Evolutionary conservation across 495 filamentous ascomycete genomes (phyloP).

Genomic region (Talaromyces thailandensis): DNA sequence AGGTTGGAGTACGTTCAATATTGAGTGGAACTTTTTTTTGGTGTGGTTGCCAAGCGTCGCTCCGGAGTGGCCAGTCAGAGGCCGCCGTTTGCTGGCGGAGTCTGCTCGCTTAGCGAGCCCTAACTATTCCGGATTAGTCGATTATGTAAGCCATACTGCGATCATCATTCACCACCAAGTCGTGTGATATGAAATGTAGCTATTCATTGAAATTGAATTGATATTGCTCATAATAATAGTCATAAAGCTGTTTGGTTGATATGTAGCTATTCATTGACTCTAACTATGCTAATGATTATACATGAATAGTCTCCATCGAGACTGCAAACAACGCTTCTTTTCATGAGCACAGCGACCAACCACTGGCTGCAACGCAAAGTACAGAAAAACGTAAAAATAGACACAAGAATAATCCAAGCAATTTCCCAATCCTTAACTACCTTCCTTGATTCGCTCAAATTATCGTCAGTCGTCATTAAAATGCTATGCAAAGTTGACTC

Average conservation of each 20-base stretch:
- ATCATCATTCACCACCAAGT: no score
- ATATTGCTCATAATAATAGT: no score
- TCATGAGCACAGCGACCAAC: not conserved
- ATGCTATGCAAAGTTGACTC: not conserved
- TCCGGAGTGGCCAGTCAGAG: slow-evolving; percentile 15
- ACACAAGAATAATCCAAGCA: not conserved
- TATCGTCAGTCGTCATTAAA: not conserved
- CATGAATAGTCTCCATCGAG: not conserved
- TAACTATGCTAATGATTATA: not conserved
- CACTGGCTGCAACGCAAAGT: not conserved
- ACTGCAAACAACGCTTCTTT: not conserved
- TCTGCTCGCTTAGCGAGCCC: slow-evolving; percentile 42
- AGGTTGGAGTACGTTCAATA: slow-evolving; percentile 14
- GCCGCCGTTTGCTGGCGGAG: slow-evolving; percentile 12
- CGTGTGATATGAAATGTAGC: not conserved
- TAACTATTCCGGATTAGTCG: slow-evolving; percentile 8
- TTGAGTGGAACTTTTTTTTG: slow-evolving; percentile 36
- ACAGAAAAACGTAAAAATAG: not conserved
- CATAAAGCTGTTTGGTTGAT: no score
- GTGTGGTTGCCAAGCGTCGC: slow-evolving; percentile 30
- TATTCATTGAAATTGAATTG: not conserved
- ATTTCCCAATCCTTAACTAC: not conserved
- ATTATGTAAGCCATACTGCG: not conserved
- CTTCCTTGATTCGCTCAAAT: not conserved
- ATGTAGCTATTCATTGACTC: not conserved